Evolutionary conservation across 2,329 filamentous ascomycete genomes (phyloP).

Genomic region (Penicillium concentricum): DNA sequence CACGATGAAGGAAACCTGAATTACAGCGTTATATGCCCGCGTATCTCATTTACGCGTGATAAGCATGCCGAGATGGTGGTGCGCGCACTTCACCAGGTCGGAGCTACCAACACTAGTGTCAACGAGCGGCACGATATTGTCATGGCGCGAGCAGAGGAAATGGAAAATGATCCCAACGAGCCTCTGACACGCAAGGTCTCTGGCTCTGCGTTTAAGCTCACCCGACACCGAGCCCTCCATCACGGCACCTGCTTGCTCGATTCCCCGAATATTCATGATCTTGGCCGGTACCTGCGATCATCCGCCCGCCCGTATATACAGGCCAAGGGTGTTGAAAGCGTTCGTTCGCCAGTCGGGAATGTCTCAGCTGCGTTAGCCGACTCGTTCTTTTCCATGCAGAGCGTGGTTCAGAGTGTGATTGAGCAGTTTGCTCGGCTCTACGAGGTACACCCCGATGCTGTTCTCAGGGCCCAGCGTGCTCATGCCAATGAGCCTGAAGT

Average conservation of each 20-base stretch:
- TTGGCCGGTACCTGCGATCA: slow-evolving; percentile 72
- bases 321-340: slow-evolving; percentile 85
- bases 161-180: slow-evolving; percentile 23
- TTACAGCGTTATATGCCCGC: slow-evolving; percentile 86
- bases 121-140: slow-evolving; percentile 95
- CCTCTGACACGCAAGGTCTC: slow-evolving; percentile 71
- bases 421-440: slow-evolving; percentile 70
- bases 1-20: slow-evolving; percentile 93
- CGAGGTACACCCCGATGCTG: slow-evolving; percentile 40
- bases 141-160: slow-evolving; percentile 51
- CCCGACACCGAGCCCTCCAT: slow-evolving; percentile 75
- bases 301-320: slow-evolving; percentile 74
- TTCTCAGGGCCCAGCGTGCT: slow-evolving; percentile 34
- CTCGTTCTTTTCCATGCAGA: slow-evolving; percentile 52
- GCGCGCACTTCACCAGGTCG: slow-evolving; percentile 62
- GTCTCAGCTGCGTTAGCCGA: slow-evolving; percentile 57
- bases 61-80: slow-evolving; percentile 92
- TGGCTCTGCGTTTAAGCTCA: slow-evolving; percentile 93
- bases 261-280: slow-evolving; percentile 69
- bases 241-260: slow-evolving; percentile 86
- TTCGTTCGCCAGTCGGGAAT: slow-evolving; percentile 80
- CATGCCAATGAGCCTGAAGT: slow-evolving; percentile 34
- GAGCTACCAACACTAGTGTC: slow-evolving; percentile 62
- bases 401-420: slow-evolving; percentile 55
- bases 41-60: slow-evolving; percentile 73